These are phyloP conservation scores for Leucoagaricus sp. DNA, from an alignment of 1,284 basidiomycete genomes.

Conservation along the genomic window DNA sequence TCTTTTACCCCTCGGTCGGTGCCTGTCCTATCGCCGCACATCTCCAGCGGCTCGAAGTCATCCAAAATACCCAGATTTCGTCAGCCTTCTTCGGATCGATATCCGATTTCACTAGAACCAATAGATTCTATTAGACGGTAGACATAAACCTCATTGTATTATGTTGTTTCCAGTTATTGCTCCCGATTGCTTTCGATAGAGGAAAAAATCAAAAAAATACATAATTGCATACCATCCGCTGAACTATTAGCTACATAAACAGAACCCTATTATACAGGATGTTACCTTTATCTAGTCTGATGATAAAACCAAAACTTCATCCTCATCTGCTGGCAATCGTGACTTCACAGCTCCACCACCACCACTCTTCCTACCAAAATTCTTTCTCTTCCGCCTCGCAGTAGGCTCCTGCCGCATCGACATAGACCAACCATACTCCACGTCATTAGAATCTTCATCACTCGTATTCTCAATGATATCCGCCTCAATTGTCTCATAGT, in stretches of 20 bases:
- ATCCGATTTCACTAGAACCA: too few species aligned
- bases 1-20: slow-evolving; percentile 4
- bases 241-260: too few species aligned
- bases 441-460: slow-evolving; percentile 4
- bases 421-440: slow-evolving; percentile 15
- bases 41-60: too few species aligned
- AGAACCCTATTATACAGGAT: background rate
- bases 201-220: too few species aligned
- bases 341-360: too few species aligned
- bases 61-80: too few species aligned
- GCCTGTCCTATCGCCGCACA: slow-evolving; percentile 14
- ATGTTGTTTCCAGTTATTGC: too few species aligned
- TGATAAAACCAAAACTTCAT: slow-evolving; percentile 1
- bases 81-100: too few species aligned
- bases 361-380: background rate
- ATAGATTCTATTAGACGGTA: slow-evolving; percentile 10
- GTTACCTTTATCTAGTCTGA: background rate
- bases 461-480: background rate
- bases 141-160: background rate
- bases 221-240: too few species aligned
- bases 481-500: slow-evolving; percentile 2
- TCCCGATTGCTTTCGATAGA: too few species aligned
- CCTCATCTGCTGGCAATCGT: background rate
- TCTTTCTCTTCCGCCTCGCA: background rate
- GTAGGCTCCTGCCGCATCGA: slow-evolving; percentile 13